These are phyloP conservation scores for Cyberlindnera misumaiensis DNA, from an alignment of 805 yeast species.

Conservation along the genomic window DNA sequence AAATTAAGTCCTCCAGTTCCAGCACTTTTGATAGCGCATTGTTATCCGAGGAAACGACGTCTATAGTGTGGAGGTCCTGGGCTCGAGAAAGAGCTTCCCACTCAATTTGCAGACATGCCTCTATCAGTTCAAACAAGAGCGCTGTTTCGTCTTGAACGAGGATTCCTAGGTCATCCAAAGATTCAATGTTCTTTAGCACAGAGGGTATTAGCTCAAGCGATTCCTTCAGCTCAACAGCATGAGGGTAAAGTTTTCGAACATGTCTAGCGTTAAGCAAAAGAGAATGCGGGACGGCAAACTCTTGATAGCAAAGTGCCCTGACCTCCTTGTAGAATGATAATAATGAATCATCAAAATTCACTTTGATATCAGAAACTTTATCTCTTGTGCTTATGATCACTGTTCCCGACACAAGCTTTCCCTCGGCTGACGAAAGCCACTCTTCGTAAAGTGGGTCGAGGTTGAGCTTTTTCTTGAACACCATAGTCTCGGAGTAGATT, in stretches of 20 bases:
- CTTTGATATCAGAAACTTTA: constrained; percentile 26
- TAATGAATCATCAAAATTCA: constrained; percentile 46
- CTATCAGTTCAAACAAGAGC: constrained; percentile 28
- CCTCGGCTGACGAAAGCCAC: constrained; percentile 40
- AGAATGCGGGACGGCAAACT: constrained; percentile 51
- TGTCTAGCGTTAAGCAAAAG: constrained; percentile 41
- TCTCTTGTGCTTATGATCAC: constrained; percentile 34
- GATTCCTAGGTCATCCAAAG: constrained; percentile 34
- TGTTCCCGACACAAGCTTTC: constrained; percentile 24
- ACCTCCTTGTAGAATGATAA: constrained; percentile 46
- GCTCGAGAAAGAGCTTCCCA: constrained; percentile 53
- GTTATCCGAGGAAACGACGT: constrained; percentile 25
- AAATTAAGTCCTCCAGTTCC: constrained; percentile 27
- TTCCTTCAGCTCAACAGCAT: constrained; percentile 48
- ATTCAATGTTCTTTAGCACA: constrained; percentile 24
- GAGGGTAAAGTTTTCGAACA: constrained; percentile 48
- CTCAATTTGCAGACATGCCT: constrained; percentile 29
- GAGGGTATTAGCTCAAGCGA: constrained; percentile 36
- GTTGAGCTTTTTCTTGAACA: constrained; percentile 41
- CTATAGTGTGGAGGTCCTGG: constrained; percentile 36
- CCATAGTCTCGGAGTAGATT: constrained; percentile 42
- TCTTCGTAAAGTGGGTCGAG: constrained; percentile 31
- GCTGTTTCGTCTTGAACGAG: constrained; percentile 32
- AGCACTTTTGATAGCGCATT: constrained; percentile 24
- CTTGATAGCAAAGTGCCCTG: constrained; percentile 40